Evolutionary conservation across 1,284 basidiomycete genomes (phyloP).

Genomic region (Trichosporon coremiiforme): DNA sequence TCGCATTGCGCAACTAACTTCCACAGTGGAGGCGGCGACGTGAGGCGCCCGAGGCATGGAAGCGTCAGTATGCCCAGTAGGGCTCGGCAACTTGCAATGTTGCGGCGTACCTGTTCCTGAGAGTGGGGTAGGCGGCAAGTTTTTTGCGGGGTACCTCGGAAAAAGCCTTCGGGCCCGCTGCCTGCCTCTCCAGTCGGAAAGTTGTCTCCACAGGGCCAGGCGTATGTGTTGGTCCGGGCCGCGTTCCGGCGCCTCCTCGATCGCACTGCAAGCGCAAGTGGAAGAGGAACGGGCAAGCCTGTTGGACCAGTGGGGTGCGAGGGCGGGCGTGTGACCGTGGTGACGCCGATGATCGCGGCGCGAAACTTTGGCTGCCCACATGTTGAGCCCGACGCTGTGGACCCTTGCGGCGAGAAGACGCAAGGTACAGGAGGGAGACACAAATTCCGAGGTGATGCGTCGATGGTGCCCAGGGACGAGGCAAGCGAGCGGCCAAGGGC

Average conservation of each 20-base stretch:
- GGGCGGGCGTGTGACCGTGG: neutral
- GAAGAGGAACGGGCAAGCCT: too few species aligned
- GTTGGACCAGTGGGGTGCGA: too few species aligned
- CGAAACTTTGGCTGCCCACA: constrained; percentile 1
- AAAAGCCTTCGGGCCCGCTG: neutral
- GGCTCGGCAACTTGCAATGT: neutral
- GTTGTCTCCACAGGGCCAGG: neutral
- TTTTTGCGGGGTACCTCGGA: constrained; percentile 5
- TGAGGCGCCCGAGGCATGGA: too few species aligned
- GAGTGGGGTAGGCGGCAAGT: neutral
- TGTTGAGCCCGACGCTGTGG: neutral
- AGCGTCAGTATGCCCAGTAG: neutral
- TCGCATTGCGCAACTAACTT: too few species aligned
- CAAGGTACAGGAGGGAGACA: neutral
- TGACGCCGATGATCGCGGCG: neutral
- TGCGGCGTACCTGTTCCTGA: neutral
- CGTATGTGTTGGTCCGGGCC: neutral
- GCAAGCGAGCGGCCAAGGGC: too few species aligned
- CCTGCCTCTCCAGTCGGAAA: neutral
- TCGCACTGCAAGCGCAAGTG: too few species aligned
- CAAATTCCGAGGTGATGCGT: neutral
- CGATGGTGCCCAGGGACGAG: neutral
- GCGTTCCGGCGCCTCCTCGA: neutral
- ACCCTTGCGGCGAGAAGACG: neutral
- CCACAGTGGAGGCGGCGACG: too few species aligned